Evolutionary conservation across 1,284 basidiomycete genomes (phyloP), one percentile per base, ranked within the genome.

Genomic region (Vanrija sp.): DNA sequence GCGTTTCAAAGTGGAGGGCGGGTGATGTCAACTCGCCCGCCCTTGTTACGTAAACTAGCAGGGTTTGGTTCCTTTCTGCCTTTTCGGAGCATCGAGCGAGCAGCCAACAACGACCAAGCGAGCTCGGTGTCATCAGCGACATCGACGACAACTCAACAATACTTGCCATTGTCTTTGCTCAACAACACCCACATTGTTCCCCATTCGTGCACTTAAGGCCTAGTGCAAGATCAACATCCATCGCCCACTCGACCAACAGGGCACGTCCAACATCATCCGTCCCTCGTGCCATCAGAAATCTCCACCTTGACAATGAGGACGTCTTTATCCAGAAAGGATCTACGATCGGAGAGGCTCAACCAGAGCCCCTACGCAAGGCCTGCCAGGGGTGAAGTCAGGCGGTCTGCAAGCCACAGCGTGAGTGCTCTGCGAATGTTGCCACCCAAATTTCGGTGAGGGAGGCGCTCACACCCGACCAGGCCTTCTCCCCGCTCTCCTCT

Each of bases 331-430:
- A 63, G 63, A 18, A 58, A 59, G 20, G 61, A 65, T 25, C 62
- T 65, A 18, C 57, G 65, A 27, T 38, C 59, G 1, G 68, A 69
- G 54, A 56, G 68, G n/a, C 51, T 65, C n/a, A 47, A 49, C 22
- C 27, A 48, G 14, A 64, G 61, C 6, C 69, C 69, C 5, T 72
- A 72, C 47, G 19, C 56, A 38, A 55, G 66, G 20, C 63, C 66
- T 35, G 49, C 54, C n/a, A 46, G 36, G 9, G 31, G 31, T 31
- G 31, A 12, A 31, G 15, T 31, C 31, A 31, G 12, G 31, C 31
- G 31, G 31, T 31, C 31, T 1, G 31, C 31, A 12, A 31, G 31
- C 31, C 31, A 31, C 12, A 31, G 31, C 31, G 31, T 31, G 12
- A 12, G 31, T 31, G 6, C 12, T 31, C 31, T 14, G 10, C 31